phyloP scores from a whole-genome alignment of 208 protist genomes.

The Acanthamoeba divionensis region DNA sequence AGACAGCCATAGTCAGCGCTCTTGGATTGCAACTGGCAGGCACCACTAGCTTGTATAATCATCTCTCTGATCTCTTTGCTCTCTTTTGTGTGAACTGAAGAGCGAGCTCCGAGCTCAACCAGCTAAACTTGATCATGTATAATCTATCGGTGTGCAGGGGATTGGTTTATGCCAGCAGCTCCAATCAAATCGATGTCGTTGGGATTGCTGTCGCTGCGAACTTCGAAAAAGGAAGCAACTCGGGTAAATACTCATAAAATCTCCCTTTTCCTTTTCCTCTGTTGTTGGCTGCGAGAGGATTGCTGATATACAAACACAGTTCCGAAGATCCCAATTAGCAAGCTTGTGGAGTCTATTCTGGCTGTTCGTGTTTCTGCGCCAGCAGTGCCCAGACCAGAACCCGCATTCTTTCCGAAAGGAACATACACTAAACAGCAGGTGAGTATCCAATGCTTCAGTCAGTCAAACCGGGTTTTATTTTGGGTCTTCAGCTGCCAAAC shows the following conservation, averaged over 20 bases:
- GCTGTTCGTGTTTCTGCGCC: background rate
- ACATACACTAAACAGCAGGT: background rate
- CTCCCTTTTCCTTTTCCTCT: background rate
- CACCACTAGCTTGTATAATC: background rate
- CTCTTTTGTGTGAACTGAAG: background rate
- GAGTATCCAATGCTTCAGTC: no score
- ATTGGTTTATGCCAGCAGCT: background rate
- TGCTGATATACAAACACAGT: background rate
- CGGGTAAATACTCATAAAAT: no score
- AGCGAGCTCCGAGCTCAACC: no score
- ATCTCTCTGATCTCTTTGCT: background rate
- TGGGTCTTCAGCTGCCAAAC: no score
- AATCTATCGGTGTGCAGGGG: background rate
- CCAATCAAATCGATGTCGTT: background rate
- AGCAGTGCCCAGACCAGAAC: background rate
- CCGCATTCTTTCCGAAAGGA: background rate
- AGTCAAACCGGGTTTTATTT: no score
- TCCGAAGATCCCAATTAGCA: background rate
- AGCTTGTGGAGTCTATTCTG: background rate
- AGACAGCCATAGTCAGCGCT: background rate
- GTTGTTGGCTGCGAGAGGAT: background rate
- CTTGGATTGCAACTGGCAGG: conserved; percentile 10
- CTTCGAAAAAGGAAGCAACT: background rate
- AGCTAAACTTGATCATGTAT: background rate
- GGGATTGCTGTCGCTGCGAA: background rate